Conservation (phyloP, 306 rosid species). For the Albizia julibrissin region DNA sequence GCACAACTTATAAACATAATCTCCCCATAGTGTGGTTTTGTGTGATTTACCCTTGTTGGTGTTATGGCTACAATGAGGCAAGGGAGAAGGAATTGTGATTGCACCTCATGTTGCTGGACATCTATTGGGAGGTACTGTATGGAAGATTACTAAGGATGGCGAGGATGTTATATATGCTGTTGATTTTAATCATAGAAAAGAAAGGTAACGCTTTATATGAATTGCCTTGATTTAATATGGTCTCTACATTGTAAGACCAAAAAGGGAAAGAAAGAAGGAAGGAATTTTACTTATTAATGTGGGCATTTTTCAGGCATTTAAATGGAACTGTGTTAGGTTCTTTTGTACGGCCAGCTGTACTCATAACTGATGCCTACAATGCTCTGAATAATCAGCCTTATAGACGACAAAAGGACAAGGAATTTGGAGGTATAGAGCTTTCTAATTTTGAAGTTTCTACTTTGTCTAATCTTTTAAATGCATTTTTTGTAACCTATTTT, state of each 20-base stretch:
- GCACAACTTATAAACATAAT: background rate
- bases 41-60: slow-evolving; percentile 10
- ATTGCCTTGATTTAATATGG: slow-evolving; percentile 1
- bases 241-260: slow-evolving; percentile 11
- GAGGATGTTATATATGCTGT: slow-evolving; percentile 97
- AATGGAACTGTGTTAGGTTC: slow-evolving; percentile 87
- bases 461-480: slow-evolving; percentile 14
- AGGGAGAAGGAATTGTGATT: slow-evolving; percentile 95
- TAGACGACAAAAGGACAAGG: slow-evolving; percentile 90
- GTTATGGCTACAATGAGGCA: slow-evolving; percentile 53
- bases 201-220: slow-evolving; percentile 52
- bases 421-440: slow-evolving; percentile 77
- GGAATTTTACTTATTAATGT: slow-evolving; percentile 39
- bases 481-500: background rate
- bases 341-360: slow-evolving; percentile 91
- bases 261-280: background rate
- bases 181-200: slow-evolving; percentile 93
- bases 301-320: slow-evolving; percentile 78
- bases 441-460: slow-evolving; percentile 20
- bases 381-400: slow-evolving; percentile 97
- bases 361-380: slow-evolving; percentile 96
- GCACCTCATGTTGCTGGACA: slow-evolving; percentile 97
- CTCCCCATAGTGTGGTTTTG: background rate
- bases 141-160: slow-evolving; percentile 98
- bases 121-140: slow-evolving; percentile 89